These are phyloP conservation scores for Calonectria ilicicola DNA, from an alignment of 2,329 filamentous ascomycete species.

Conservation along the genomic window DNA sequence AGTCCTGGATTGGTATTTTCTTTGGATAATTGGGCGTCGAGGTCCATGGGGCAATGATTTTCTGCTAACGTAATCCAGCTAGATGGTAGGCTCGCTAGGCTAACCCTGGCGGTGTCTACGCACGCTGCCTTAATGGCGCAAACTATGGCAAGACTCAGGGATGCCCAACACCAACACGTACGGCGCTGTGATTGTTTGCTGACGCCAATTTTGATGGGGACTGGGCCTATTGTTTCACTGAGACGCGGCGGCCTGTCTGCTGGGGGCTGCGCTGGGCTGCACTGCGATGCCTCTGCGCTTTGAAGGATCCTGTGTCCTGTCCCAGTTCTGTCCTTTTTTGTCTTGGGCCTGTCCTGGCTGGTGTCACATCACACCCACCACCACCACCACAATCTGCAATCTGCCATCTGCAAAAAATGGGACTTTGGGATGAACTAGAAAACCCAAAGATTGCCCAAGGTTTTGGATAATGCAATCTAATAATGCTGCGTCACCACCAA, in stretches of 20 bases:
- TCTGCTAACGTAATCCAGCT: conserved; percentile 2
- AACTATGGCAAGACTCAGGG: neutral
- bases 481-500: neutral
- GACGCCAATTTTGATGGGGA: neutral
- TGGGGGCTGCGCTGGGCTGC: neutral
- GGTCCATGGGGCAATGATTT: neutral
- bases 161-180: neutral
- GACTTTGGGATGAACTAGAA: neutral
- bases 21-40: neutral
- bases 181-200: neutral
- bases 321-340: too few species aligned
- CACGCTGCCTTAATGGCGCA: conserved; percentile 7
- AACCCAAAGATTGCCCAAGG: neutral
- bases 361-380: neutral
- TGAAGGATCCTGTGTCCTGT: too few species aligned
- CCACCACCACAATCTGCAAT: too few species aligned
- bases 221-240: neutral
- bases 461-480: neutral
- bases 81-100: neutral
- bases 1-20: neutral
- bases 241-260: neutral
- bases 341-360: too few species aligned
- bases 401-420: too few species aligned
- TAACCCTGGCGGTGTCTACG: neutral
- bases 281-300: too few species aligned